phyloP scores from a whole-genome alignment of 306 rosid genomes.

The Vachellia collinsii region DNA sequence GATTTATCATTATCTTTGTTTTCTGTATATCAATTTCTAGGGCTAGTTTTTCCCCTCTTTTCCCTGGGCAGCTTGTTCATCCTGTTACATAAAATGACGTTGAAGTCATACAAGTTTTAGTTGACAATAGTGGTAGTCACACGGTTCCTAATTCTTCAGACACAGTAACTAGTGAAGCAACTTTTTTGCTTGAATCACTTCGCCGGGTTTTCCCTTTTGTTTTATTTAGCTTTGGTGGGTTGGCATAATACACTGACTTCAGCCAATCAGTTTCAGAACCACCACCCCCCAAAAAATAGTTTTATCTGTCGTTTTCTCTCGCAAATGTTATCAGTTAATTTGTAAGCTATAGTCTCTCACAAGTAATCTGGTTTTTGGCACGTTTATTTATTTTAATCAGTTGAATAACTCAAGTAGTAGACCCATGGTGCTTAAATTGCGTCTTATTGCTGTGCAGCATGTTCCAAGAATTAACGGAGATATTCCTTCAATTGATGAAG shows the following conservation, averaged over 20 bases:
- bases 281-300: not conserved
- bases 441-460: conserved; percentile 55
- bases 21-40: conserved; percentile 1
- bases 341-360: not conserved
- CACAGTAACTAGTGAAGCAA: conserved; percentile 15
- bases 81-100: not conserved
- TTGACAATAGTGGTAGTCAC: not conserved
- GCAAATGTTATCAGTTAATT: conserved; percentile 12
- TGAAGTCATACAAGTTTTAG: not conserved
- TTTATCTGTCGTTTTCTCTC: not conserved
- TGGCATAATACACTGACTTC: not conserved
- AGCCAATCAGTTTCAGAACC: not conserved
- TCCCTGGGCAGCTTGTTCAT: conserved; percentile 22
- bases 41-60: not conserved
- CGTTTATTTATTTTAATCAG: conserved; percentile 25
- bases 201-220: not conserved
- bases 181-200: conserved; percentile 4
- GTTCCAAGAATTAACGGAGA: conserved; percentile 89
- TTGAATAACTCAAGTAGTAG: conserved; percentile 10
- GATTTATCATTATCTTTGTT: conserved; percentile 4
- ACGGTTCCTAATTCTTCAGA: conserved; percentile 4
- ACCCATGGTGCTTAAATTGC: conserved; percentile 21
- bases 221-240: not conserved
- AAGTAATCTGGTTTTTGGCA: not conserved
- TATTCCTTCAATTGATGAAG: conserved; percentile 85